A percentile compares a stretch with the other conserved stretches of the same genome.
phyloP scores from a whole-genome alignment of 257 asterid genomes.

The Rubia yunnanensis region DNA sequence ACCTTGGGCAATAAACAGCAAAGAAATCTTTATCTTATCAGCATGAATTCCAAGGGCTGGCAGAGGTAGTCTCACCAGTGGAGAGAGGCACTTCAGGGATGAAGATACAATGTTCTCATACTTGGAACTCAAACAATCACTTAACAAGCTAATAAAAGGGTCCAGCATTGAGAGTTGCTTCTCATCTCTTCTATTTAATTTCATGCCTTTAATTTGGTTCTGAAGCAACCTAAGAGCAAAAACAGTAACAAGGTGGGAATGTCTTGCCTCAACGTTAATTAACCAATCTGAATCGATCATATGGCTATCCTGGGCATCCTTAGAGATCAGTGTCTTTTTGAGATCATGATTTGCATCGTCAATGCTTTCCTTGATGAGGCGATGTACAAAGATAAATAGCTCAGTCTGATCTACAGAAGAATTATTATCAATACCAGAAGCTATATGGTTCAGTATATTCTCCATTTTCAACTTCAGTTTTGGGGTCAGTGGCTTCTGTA shows the following conservation, averaged over 20 bases:
- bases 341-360: conserved; percentile 31
- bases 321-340: conserved; percentile 17
- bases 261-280: conserved; percentile 41
- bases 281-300: conserved; percentile 27
- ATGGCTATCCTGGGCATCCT: conserved; percentile 24
- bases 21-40: conserved; percentile 60
- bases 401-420: conserved; percentile 70
- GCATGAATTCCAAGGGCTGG: conserved; percentile 65
- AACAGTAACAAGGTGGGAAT: conserved; percentile 58
- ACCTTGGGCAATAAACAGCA: conserved; percentile 71
- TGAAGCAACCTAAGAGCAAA: conserved; percentile 78
- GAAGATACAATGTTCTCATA: conserved; percentile 57
- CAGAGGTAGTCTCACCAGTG: conserved; percentile 61
- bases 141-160: conserved; percentile 58
- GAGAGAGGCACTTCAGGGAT: conserved; percentile 63
- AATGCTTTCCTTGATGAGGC: conserved; percentile 58
- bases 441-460: conserved; percentile 65
- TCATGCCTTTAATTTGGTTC: conserved; percentile 51
- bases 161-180: conserved; percentile 53
- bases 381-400: conserved; percentile 51
- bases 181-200: conserved; percentile 40
- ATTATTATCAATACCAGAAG: conserved; percentile 69
- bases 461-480: conserved; percentile 67
- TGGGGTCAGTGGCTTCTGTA: conserved; percentile 59
- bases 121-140: conserved; percentile 67